Evolutionary conservation across 495 filamentous ascomycete species (phyloP).

Genomic region (Penicillium nucicola): DNA sequence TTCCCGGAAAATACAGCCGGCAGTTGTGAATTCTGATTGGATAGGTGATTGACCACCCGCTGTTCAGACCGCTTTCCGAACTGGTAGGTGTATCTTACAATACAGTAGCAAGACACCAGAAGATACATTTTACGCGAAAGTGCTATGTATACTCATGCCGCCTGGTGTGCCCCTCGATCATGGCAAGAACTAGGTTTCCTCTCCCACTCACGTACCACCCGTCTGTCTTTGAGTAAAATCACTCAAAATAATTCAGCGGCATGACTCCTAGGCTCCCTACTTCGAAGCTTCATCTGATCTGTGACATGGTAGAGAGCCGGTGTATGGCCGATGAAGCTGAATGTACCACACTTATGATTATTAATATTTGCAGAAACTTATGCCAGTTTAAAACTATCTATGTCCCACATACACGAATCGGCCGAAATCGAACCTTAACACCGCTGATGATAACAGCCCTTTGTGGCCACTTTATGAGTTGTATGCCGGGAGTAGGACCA

Average conservation of each 20-base stretch:
- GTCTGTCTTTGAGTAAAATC: too few species aligned
- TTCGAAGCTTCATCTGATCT: background rate
- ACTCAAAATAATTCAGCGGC: too few species aligned
- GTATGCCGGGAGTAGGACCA: too few species aligned
- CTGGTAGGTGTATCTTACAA: background rate
- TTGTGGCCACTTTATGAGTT: slow-evolving; percentile 28
- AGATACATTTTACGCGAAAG: slow-evolving; percentile 4
- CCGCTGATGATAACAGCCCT: slow-evolving; percentile 26
- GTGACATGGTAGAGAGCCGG: background rate
- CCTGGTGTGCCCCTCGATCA: background rate
- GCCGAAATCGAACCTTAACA: slow-evolving; percentile 18
- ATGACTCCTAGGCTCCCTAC: too few species aligned
- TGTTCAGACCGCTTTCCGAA: background rate
- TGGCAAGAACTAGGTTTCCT: too few species aligned
- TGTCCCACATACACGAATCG: slow-evolving; percentile 18
- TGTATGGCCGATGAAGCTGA: slow-evolving; percentile 10
- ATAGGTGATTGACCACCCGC: background rate
- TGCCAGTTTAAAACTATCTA: slow-evolving; percentile 22
- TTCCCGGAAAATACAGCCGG: background rate
- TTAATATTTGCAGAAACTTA: slow-evolving; percentile 23
- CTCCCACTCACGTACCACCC: too few species aligned
- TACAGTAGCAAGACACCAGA: background rate
- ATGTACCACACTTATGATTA: background rate
- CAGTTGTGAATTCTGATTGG: background rate
- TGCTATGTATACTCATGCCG: slow-evolving; percentile 1